These are phyloP conservation scores for Phytophthora hybrid DNA, from an alignment of 352 stramenopile genomes.

Conservation along the genomic window DNA sequence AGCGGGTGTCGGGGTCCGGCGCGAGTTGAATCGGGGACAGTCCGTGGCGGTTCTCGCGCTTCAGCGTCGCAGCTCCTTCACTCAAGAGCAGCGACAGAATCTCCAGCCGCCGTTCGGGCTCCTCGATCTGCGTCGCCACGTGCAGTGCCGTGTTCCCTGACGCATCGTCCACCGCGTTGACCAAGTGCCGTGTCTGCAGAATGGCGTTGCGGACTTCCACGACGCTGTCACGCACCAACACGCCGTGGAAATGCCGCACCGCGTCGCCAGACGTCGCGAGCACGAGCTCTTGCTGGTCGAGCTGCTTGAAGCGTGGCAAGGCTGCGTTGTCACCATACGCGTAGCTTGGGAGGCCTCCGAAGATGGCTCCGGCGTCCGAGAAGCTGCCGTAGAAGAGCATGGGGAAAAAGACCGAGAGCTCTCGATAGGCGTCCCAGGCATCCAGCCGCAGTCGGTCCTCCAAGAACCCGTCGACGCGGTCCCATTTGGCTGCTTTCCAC, in stretches of 20 bases:
- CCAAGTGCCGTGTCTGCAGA: constrained; percentile 53
- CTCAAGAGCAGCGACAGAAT: constrained; percentile 59
- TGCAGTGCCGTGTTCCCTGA: constrained; percentile 72
- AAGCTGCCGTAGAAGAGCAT: constrained; percentile 75
- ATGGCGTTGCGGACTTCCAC: constrained; percentile 64
- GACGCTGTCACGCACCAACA: constrained; percentile 56
- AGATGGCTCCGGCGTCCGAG: constrained; percentile 63
- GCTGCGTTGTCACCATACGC: constrained; percentile 12
- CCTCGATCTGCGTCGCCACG: constrained; percentile 61
- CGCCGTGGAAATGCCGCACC: constrained; percentile 55
- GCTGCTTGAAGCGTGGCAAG: background rate
- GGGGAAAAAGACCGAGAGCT: constrained; percentile 60
- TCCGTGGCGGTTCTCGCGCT: constrained; percentile 60
- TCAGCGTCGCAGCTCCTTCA: constrained; percentile 57
- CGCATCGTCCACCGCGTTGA: constrained; percentile 60
- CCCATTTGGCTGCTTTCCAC: constrained; percentile 75
- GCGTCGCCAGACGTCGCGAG: constrained; percentile 29
- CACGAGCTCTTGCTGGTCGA: constrained; percentile 24
- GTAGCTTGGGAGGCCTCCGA: constrained; percentile 53
- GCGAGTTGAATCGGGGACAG: constrained; percentile 61
- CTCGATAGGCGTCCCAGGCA: constrained; percentile 65
- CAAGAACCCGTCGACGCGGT: constrained; percentile 63
- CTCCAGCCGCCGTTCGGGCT: constrained; percentile 54
- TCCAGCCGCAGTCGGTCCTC: constrained; percentile 64
- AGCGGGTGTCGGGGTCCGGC: constrained; percentile 29